Conservation (phyloP, 164 flowering plant species). For the Berberis vulgaris region DNA sequence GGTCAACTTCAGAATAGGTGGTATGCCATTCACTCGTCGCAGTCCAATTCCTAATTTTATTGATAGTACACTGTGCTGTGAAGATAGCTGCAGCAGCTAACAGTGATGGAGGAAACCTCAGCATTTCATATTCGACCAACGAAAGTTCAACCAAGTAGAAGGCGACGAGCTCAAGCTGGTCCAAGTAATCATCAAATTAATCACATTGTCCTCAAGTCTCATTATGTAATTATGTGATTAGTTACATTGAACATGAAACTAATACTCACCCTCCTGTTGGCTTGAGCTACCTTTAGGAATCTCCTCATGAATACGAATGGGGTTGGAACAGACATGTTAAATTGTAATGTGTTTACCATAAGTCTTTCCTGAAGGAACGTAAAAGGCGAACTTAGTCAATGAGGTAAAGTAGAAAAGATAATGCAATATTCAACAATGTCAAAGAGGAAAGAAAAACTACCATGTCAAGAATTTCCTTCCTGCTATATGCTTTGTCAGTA, state of each 20-base stretch:
- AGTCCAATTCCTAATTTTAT: slow-evolving; percentile 40
- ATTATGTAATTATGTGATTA: background rate
- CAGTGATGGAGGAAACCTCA: slow-evolving; percentile 65
- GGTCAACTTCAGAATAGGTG: slow-evolving; percentile 46
- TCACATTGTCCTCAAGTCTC: background rate
- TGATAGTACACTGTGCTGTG: slow-evolving; percentile 55
- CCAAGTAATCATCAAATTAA: background rate
- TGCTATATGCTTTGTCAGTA: slow-evolving; percentile 66
- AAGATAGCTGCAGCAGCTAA: slow-evolving; percentile 75
- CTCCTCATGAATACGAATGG: slow-evolving; percentile 74
- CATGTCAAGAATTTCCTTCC: slow-evolving; percentile 76
- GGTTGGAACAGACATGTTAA: slow-evolving; percentile 69
- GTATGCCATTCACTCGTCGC: slow-evolving; percentile 44
- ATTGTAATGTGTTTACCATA: slow-evolving; percentile 60
- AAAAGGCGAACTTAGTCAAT: background rate
- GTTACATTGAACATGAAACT: background rate
- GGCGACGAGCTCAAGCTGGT: slow-evolving; percentile 66
- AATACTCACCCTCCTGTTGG: slow-evolving; percentile 43
- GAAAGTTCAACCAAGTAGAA: slow-evolving; percentile 71
- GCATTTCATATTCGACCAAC: slow-evolving; percentile 66
- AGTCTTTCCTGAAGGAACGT: slow-evolving; percentile 46
- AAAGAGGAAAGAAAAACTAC: slow-evolving; percentile 19
- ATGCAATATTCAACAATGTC: background rate
- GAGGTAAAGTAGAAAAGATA: background rate
- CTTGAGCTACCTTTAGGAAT: slow-evolving; percentile 69